Evolutionary conservation across 371 early-diverging fungal genomes (phyloP), one percentile per base, ranked within the genome.

Genomic region (Chytridium lagenaria): DNA sequence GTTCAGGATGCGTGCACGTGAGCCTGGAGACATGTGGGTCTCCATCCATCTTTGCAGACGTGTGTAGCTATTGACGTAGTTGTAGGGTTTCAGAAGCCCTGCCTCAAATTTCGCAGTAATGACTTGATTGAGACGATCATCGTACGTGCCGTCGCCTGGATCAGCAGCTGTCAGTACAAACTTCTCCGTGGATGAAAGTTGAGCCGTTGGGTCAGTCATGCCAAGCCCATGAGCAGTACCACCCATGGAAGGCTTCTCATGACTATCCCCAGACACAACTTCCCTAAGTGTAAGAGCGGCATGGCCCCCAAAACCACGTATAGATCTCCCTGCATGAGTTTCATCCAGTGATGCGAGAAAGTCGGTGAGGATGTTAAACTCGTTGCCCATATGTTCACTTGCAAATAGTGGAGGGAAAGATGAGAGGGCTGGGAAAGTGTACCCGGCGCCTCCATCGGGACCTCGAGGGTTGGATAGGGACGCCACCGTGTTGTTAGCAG

Each of bases 41-140:
- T 96, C 96, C 94, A 96, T 94, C 80, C 92, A 95, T 66, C 84
- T 83, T 73, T 93, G 94, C 67, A 97, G 83, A 28, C 94, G 85
- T n/a, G 93, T 86, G 79, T 97, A 97, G 0, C 92, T 92, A 80
- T 88, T 91, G 70, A 93, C 93, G 82, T 95, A 95, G 81, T 96
- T 94, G 87, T 93, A 95, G 0, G 97, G 97, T 75, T 93, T 94
- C 63, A 97, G 79, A 70, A 95, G 87, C 0, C 97, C 97, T 1
- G 95, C 95, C 73, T 95, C 93, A 69, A 92, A 94, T 81, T 97
- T 97, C 44, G 95, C 94, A 71, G 90, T 91, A 78, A 96, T 92
- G 23, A 95, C 91, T 75, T 94, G 92, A 23, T 89, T 92, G 73
- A 95, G 81, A 59, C 93, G 90, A 70, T 93, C 94, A 64, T 75